A percentile compares a stretch with the other conserved stretches of the same genome.
These are phyloP conservation scores for Leccinum rimulosum DNA, from an alignment of 768 basidiomycete genomes.

Conservation along the genomic window DNA sequence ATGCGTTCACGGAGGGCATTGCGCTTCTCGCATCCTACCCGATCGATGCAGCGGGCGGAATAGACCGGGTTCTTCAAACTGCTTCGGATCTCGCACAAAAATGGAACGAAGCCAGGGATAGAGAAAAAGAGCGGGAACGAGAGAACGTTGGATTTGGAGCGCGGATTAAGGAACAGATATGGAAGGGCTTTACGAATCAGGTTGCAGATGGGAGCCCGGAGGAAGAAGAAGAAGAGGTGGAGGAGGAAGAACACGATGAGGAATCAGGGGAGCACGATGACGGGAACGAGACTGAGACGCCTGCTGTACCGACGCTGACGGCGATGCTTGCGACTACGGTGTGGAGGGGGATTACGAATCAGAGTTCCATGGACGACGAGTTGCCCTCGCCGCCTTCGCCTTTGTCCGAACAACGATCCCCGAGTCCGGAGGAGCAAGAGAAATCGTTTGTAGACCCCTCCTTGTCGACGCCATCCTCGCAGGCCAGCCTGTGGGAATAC, in stretches of 20 bases:
- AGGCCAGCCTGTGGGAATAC: slow-evolving; percentile 59
- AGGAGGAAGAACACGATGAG: slow-evolving; percentile 29
- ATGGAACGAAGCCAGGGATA: slow-evolving; percentile 40
- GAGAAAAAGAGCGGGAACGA: slow-evolving; percentile 27
- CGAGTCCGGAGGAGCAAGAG: slow-evolving; percentile 19
- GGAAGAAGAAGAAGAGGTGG: slow-evolving; percentile 36
- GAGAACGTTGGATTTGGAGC: slow-evolving; percentile 48
- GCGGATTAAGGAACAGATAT: slow-evolving; percentile 57
- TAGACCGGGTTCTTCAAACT: slow-evolving; percentile 68
- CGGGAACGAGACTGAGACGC: slow-evolving; percentile 46
- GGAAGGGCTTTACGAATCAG: slow-evolving; percentile 66
- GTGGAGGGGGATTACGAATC: slow-evolving; percentile 77
- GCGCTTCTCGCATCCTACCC: slow-evolving; percentile 65
- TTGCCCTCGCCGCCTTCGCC: slow-evolving; percentile 41
- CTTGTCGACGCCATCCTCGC: slow-evolving; percentile 22
- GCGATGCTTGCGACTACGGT: slow-evolving; percentile 60
- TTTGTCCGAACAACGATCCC: slow-evolving; percentile 28
- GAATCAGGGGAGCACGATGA: slow-evolving; percentile 35
- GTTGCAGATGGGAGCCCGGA: slow-evolving; percentile 32
- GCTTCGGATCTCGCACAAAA: slow-evolving; percentile 58
- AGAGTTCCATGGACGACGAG: slow-evolving; percentile 67
- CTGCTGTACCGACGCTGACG: slow-evolving; percentile 38
- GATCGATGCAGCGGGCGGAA: slow-evolving; percentile 61
- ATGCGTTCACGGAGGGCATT: slow-evolving; percentile 67
- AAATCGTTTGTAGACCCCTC: slow-evolving; percentile 13